These are phyloP conservation scores for Coemansia brasiliensis DNA, from an alignment of 192 early-diverging fungal species.

Conservation along the genomic window DNA sequence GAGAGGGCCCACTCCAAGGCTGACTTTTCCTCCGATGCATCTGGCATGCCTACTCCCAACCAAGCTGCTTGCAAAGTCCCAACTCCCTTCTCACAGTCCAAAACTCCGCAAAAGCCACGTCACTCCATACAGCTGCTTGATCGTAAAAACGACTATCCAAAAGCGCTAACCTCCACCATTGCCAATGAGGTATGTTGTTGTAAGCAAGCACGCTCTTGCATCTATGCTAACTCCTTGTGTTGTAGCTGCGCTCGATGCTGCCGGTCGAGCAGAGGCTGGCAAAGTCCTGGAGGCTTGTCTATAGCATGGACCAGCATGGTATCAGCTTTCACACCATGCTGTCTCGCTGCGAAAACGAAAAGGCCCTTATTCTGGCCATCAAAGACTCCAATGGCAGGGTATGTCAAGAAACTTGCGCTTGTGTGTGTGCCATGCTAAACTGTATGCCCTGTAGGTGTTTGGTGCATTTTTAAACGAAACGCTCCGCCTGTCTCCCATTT, in stretches of 20 bases:
- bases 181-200: slow-evolving; percentile 20
- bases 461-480: slow-evolving; percentile 75
- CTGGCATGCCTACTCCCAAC: too few relatives aligned
- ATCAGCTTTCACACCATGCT: slow-evolving; percentile 85
- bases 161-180: slow-evolving; percentile 43
- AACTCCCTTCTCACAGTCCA: not conserved
- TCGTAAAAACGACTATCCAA: slow-evolving; percentile 36
- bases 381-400: slow-evolving; percentile 60
- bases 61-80: not conserved
- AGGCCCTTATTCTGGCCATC: slow-evolving; percentile 68
- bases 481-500: slow-evolving; percentile 61
- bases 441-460: slow-evolving; percentile 81
- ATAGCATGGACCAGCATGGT: slow-evolving; percentile 93
- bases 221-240: not conserved
- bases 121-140: slow-evolving; percentile 34
- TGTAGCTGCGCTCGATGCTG: slow-evolving; percentile 74
- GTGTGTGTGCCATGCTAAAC: too few relatives aligned
- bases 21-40: too few relatives aligned
- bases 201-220: not conserved
- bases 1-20: too few relatives aligned
- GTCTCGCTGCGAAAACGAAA: slow-evolving; percentile 61
- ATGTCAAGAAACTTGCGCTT: too few relatives aligned
- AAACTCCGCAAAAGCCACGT: slow-evolving; percentile 5
- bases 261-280: slow-evolving; percentile 78
- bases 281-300: slow-evolving; percentile 77